Evolutionary conservation across 495 filamentous ascomycete species (phyloP).

Genomic region (Trichoderma gamsii): DNA sequence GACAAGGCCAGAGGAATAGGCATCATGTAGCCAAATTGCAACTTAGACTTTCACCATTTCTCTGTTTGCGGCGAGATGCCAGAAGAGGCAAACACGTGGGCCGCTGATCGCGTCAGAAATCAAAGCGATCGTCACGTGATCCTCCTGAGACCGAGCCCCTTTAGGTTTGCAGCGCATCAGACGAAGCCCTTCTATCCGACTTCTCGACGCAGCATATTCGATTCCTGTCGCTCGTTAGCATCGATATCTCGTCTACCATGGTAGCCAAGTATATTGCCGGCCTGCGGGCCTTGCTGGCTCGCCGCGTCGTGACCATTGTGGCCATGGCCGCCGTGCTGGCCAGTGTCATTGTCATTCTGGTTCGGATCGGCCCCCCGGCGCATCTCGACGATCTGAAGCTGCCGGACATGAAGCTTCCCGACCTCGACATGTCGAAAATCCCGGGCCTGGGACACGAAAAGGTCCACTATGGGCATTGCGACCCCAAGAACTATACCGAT

Average conservation of each 20-base stretch:
- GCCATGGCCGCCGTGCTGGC: background rate
- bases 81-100: background rate
- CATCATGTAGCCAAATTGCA: background rate
- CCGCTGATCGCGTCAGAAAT: background rate
- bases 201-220: background rate
- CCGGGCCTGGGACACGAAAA: background rate
- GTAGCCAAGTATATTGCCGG: conserved; percentile 4
- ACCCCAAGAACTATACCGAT: background rate
- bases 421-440: conserved; percentile 5
- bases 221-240: background rate
- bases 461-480: background rate
- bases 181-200: background rate
- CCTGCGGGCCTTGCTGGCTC: background rate
- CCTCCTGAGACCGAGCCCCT: background rate
- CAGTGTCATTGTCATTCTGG: background rate
- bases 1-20: background rate
- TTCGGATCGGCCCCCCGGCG: background rate
- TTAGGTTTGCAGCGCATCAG: background rate
- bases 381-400: background rate
- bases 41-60: background rate
- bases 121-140: conserved; percentile 4
- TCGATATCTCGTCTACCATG: background rate
- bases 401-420: conserved; percentile 2
- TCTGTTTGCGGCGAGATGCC: background rate
- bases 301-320: background rate